phyloP scores from a whole-genome alignment of 2,329 filamentous ascomycete species.

The Hypomyces perniciosus region DNA sequence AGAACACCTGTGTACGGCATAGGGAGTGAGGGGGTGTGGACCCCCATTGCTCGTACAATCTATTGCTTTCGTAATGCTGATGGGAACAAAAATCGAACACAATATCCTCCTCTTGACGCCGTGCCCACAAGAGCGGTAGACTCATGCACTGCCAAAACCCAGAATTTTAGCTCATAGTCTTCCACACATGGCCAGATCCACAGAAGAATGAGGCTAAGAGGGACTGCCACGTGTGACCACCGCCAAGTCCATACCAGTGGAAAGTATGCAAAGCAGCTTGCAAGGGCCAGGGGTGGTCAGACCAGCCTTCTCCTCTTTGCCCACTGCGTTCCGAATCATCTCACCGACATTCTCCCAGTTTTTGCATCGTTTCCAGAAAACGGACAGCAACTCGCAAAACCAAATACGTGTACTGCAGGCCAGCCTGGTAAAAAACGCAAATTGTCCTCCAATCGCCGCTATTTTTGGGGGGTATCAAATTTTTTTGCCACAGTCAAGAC shows the following conservation, averaged over 20 bases:
- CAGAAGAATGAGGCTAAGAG: not conserved
- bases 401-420: constrained; percentile 7
- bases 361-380: not conserved
- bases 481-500: constrained; percentile 20
- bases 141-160: not conserved
- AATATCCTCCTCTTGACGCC: constrained; percentile 21
- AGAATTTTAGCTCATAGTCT: not conserved
- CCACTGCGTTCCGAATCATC: constrained; percentile 3
- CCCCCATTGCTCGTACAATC: constrained; percentile 32
- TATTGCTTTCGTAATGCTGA: constrained; percentile 27
- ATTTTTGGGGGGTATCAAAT: constrained; percentile 33
- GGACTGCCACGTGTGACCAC: not conserved
- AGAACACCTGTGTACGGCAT: constrained; percentile 21
- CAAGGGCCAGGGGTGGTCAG: constrained; percentile 3
- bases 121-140: constrained; percentile 8
- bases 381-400: constrained; percentile 4
- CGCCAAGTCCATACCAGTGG: not conserved
- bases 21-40: constrained; percentile 27
- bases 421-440: constrained; percentile 15
- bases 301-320: constrained; percentile 1
- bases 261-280: constrained; percentile 1
- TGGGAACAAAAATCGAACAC: constrained; percentile 15
- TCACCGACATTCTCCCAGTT: constrained; percentile 3
- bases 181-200: constrained; percentile 1
- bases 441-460: constrained; percentile 20